Evolutionary conservation across 805 yeast genomes (phyloP).

Genomic region (Wickerhamomyces strasburgensis): DNA sequence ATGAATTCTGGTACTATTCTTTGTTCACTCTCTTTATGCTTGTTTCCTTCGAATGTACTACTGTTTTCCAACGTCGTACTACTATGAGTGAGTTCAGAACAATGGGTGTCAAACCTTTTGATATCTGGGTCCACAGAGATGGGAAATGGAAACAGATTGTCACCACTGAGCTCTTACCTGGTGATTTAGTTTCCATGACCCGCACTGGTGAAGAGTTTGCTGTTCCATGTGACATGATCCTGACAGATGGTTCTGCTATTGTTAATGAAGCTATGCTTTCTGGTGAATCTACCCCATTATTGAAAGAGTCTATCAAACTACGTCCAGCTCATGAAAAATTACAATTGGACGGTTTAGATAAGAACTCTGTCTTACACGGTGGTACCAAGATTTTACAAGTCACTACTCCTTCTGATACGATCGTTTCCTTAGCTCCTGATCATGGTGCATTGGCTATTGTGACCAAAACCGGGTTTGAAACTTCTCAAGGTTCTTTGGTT

Average conservation of each 20-base stretch:
- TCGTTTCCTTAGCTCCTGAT: constrained; percentile 64
- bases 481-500: constrained; percentile 95
- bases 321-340: constrained; percentile 69
- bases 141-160: constrained; percentile 62
- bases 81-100: constrained; percentile 94
- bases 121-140: constrained; percentile 67
- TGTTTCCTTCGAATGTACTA: constrained; percentile 87
- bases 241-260: constrained; percentile 87
- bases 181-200: constrained; percentile 81
- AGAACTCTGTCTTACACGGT: constrained; percentile 85
- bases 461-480: constrained; percentile 94
- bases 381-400: constrained; percentile 96
- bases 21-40: constrained; percentile 88
- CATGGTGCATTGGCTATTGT: constrained; percentile 88
- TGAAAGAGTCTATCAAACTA: constrained; percentile 83
- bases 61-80: constrained; percentile 91
- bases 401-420: constrained; percentile 53
- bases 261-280: constrained; percentile 98
- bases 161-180: constrained; percentile 80
- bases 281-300: constrained; percentile 95
- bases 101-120: constrained; percentile 94
- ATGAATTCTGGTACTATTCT: constrained; percentile 95
- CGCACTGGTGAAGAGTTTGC: constrained; percentile 91
- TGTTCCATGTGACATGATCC: constrained; percentile 86
- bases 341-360: constrained; percentile 79